A percentile compares a stretch with the other conserved stretches of the same genome.
phyloP scores from a whole-genome alignment of 345 rosid genomes.

The Moricandia moricandioides region DNA sequence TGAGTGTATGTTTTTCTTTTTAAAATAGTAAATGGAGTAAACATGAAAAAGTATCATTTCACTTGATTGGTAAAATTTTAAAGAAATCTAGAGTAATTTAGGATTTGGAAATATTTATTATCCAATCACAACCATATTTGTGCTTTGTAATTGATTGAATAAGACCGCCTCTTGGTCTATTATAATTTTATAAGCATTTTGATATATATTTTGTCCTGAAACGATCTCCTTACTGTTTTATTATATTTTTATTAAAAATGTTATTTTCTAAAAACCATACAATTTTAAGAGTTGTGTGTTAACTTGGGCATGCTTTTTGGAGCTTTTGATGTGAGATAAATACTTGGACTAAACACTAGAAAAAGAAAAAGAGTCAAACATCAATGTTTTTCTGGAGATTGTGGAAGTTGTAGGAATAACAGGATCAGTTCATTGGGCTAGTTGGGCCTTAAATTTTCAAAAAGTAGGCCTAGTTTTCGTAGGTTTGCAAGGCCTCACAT shows the following conservation, averaged over 20 bases:
- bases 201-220: background rate
- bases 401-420: background rate
- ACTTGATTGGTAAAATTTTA: too few species aligned
- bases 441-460: background rate
- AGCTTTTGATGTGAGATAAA: background rate
- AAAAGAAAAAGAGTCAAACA: background rate
- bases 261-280: background rate
- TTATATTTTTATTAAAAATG: background rate
- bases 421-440: background rate
- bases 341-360: background rate
- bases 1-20: too few species aligned
- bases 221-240: background rate
- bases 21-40: too few species aligned
- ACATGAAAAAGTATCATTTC: too few species aligned
- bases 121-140: too few species aligned
- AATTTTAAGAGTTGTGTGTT: background rate
- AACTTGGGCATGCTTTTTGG: constrained; percentile 1
- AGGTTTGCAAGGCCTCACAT: background rate
- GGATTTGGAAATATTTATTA: too few species aligned
- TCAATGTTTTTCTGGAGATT: background rate
- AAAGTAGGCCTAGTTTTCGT: background rate
- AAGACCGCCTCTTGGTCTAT: background rate
- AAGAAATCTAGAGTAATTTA: too few species aligned
- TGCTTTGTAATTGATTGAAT: background rate
- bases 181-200: background rate